Base-by-base conservation (phyloP, 1,139 yeast species). In the Protomyces macrosporus region DNA sequence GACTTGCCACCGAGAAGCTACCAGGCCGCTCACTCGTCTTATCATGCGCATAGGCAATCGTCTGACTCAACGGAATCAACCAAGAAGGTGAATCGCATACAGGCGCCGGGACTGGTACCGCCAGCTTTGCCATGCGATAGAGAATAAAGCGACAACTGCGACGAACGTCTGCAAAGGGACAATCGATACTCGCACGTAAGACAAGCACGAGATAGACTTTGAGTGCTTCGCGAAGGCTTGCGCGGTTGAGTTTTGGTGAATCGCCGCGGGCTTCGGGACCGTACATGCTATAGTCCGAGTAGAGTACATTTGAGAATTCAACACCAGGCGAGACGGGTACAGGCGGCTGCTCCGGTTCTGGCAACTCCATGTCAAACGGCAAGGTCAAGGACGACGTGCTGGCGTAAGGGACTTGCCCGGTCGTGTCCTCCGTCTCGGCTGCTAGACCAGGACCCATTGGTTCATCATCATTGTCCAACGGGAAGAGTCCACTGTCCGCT, bases 131-230 rank as follows among this genome's bases (percentile, higher is more conserved):
- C 33, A 58, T n/a, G 16, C 60, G 61, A 37, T 60, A 39, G n/a
- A 64, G 64, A 7, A 58, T 53, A 53, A 23, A 50, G 39, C 59
- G 59, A 16, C 55, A 56, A 32, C 36, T 45, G 0, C 60, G 45
- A 10, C 66, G 64, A 16, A 64, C 63, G 37, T 64, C 66, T 9
- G 53, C 60, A 45, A 59, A 64, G 9, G 66, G 66, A 33, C 64
- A 61, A 42, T 64, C 63, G 40, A 54, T 45, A 12, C 53, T 56
- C 37, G 56, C 55, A 14, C 66, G 63, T 51, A 64, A 53, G 53
- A 60, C 45, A 33, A 45, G 40, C 12, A 64, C 58, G 32, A 64
- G 48, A 32, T 60, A 60, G n/a, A 45, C 23, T 37, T 60, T 53
- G 32, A 60, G 50, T 7, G 53, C 50, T n/a, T 60, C 63, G 12